These are phyloP conservation scores for Tetracentron sinense DNA, from an alignment of 164 flowering plant genomes.

Conservation along the genomic window DNA sequence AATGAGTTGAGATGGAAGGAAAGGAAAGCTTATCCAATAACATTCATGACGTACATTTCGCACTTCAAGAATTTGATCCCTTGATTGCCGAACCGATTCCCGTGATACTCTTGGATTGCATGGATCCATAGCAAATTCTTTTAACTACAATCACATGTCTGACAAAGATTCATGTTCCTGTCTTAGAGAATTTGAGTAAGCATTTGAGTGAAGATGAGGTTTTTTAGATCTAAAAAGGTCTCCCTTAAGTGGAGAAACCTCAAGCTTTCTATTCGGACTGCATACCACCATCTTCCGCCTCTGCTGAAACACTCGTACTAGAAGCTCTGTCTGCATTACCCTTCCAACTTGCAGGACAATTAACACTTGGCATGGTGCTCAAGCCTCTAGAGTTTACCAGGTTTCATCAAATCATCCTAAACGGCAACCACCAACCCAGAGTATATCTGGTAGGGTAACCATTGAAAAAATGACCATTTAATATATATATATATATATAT, in stretches of 20 bases:
- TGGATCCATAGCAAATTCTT: slow-evolving; percentile 25
- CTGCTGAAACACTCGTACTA: no score
- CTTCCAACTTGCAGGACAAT: no score
- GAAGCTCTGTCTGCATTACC: no score
- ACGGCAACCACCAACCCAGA: no score
- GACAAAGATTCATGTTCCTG: background rate
- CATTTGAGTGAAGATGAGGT: background rate
- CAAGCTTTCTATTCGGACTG: background rate
- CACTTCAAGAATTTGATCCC: slow-evolving; percentile 20
- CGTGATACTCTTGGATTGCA: slow-evolving; percentile 6
- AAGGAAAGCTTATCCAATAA: slow-evolving; percentile 22
- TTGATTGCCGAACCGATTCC: slow-evolving; percentile 1
- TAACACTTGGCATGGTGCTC: no score
- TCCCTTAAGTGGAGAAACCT: background rate
- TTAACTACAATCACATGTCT: slow-evolving; percentile 21
- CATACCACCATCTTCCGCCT: background rate
- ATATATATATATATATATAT: no score
- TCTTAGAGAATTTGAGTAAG: background rate
- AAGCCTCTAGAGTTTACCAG: no score
- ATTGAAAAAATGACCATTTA: no score
- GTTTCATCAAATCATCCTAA: no score
- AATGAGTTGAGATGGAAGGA: background rate
- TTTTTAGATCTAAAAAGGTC: background rate
- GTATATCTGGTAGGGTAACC: no score
- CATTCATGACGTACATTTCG: slow-evolving; percentile 14